Percentiles rank a stretch among this genome's conserved stretches.
Conservation (phyloP, 495 filamentous ascomycete genomes). For the Massariosphaeria phaeospora region DNA sequence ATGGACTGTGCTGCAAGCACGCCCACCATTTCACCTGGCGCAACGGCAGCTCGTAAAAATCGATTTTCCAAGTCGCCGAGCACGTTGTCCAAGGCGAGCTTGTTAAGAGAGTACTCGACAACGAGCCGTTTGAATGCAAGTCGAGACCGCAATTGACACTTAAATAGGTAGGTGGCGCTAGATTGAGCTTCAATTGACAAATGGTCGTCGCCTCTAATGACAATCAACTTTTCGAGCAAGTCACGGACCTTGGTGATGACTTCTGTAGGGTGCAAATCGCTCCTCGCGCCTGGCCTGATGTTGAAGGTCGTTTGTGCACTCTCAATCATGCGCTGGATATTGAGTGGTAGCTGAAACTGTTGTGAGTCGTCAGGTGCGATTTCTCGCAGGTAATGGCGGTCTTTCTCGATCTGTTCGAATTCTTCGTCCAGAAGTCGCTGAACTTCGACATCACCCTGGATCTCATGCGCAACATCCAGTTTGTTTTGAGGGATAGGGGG, state of each 20-base stretch:
- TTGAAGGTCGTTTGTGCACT: constrained; percentile 85
- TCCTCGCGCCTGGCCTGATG: constrained; percentile 74
- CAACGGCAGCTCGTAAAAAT: constrained; percentile 73
- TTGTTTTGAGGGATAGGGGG: constrained; percentile 62
- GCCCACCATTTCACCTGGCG: constrained; percentile 96
- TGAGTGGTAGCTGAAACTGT: constrained; percentile 84
- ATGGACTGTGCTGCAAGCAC: constrained; percentile 97
- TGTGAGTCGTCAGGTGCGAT: constrained; percentile 59
- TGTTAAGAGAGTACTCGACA: constrained; percentile 75
- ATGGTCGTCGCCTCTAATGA: constrained; percentile 77
- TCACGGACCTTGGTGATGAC: constrained; percentile 77
- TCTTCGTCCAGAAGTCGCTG: constrained; percentile 84
- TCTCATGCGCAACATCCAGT: constrained; percentile 81
- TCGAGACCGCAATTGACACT: constrained; percentile 81
- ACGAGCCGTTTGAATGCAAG: constrained; percentile 89
- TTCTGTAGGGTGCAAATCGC: constrained; percentile 84
- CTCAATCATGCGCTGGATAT: constrained; percentile 83
- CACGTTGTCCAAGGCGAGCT: constrained; percentile 87
- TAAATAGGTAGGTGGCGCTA: constrained; percentile 84
- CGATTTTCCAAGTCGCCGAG: constrained; percentile 84
- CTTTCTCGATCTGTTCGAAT: constrained; percentile 69
- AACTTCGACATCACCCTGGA: constrained; percentile 76
- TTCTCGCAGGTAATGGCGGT: constrained; percentile 70
- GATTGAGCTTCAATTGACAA: constrained; percentile 82
- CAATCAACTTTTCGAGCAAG: constrained; percentile 67